Conservation (phyloP, 1,139 yeast species). For the Petasospora fabianii region DNA sequence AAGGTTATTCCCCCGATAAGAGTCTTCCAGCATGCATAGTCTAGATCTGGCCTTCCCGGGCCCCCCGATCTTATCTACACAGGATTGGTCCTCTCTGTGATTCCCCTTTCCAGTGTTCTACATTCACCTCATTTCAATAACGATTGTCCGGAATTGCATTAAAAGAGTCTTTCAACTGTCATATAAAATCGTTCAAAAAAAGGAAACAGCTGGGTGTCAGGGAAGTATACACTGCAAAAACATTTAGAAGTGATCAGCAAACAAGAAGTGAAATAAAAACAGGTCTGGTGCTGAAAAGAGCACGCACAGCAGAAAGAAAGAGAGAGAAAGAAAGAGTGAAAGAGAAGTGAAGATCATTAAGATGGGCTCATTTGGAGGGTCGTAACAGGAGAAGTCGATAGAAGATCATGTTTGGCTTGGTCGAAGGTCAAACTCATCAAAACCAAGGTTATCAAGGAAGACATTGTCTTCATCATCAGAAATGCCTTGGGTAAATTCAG, state of each 20-base stretch:
- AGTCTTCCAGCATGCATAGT: too few species aligned
- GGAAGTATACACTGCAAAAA: neutral
- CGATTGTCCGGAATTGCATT: too few species aligned
- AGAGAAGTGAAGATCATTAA: neutral
- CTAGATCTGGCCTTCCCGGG: too few species aligned
- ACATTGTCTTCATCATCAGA: constrained; percentile 14
- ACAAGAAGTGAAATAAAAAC: neutral
- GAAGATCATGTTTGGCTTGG: too few species aligned
- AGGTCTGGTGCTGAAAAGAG: too few species aligned
- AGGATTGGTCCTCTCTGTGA: too few species aligned
- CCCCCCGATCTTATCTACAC: too few species aligned
- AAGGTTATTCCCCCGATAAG: too few species aligned
- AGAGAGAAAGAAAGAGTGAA: neutral
- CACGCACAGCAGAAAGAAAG: neutral
- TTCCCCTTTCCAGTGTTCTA: too few species aligned
- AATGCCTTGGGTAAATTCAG: constrained; percentile 4
- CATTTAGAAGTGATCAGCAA: neutral
- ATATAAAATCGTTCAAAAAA: too few species aligned
- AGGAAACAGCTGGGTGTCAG: neutral
- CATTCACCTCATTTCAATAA: too few species aligned
- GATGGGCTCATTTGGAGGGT: neutral
- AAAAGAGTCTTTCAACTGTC: too few species aligned
- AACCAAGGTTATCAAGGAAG: constrained; percentile 16
- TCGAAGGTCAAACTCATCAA: constrained; percentile 4
- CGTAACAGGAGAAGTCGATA: neutral